These are phyloP conservation scores for Populus hybrid DNA, from an alignment of 441 rosid genomes.

Conservation along the genomic window DNA sequence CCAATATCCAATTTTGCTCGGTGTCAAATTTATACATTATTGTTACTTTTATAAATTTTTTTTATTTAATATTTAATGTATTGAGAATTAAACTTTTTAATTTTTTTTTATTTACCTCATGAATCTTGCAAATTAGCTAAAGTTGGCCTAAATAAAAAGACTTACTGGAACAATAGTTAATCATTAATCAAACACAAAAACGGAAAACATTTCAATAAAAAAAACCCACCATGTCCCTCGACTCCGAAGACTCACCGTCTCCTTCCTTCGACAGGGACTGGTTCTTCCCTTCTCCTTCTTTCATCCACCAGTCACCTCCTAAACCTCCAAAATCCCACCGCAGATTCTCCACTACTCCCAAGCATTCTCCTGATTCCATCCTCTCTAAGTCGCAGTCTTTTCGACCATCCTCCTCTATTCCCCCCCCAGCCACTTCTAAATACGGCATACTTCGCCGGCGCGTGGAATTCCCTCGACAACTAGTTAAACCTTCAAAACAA, in stretches of 20 bases:
- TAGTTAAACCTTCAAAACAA: conserved; percentile 12
- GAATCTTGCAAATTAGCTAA: too few relatives aligned
- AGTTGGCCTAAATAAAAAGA: too few relatives aligned
- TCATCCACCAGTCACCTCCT: conserved; percentile 26
- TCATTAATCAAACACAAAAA: too few relatives aligned
- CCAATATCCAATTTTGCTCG: too few relatives aligned
- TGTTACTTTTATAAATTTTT: too few relatives aligned
- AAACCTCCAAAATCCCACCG: conserved; percentile 31
- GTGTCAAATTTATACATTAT: too few relatives aligned
- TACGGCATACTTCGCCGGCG: conserved; percentile 35
- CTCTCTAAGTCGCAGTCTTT: conserved; percentile 17
- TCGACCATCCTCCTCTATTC: background rate
- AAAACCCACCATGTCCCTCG: conserved; percentile 35
- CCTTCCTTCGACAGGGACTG: conserved; percentile 50
- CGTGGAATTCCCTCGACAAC: conserved; percentile 21
- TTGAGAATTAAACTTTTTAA: too few relatives aligned
- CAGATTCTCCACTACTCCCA: conserved; percentile 35
- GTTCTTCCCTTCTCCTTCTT: conserved; percentile 63
- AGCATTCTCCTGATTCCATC: conserved; percentile 15
- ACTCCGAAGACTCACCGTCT: conserved; percentile 17
- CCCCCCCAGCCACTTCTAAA: conserved; percentile 13
- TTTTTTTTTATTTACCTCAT: too few relatives aligned
- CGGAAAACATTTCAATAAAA: background rate
- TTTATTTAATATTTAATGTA: too few relatives aligned
- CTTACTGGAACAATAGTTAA: too few relatives aligned